Conservation (phyloP, 371 early-diverging fungal species). For the Nematocida homosporus region DNA sequence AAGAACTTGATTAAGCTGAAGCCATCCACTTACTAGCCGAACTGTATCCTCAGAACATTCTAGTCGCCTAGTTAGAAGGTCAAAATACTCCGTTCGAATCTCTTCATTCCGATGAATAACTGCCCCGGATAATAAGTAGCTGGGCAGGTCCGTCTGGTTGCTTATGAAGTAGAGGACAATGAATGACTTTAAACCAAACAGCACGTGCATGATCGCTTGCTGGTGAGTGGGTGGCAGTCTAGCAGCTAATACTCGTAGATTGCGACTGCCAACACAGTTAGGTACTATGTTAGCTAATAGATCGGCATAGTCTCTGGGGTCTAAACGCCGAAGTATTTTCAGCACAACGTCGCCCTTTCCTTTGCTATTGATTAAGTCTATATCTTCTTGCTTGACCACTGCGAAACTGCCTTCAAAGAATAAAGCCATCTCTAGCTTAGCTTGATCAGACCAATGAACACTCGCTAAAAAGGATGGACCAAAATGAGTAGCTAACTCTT, state of each 20-base stretch:
- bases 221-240: neutral
- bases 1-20: constrained; percentile 32
- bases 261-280: constrained; percentile 22
- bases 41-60: neutral
- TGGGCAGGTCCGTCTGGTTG: neutral
- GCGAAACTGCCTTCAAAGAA: neutral
- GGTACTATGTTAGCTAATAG: neutral
- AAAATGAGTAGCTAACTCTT: neutral
- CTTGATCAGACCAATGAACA: constrained; percentile 8
- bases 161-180: constrained; percentile 38
- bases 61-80: neutral
- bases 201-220: neutral
- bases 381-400: neutral
- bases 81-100: constrained; percentile 38
- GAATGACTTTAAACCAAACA: neutral
- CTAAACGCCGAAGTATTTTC: constrained; percentile 10
- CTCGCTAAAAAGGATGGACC: neutral
- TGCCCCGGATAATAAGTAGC: neutral
- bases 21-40: neutral
- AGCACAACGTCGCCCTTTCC: constrained; percentile 10
- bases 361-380: constrained; percentile 24
- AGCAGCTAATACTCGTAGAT: constrained; percentile 15
- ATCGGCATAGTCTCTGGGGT: constrained; percentile 1
- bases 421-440: constrained; percentile 1
- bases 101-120: constrained; percentile 10